Conservation (phyloP, 108 stramenopile genomes). For the Chaetoceros muelleri region DNA sequence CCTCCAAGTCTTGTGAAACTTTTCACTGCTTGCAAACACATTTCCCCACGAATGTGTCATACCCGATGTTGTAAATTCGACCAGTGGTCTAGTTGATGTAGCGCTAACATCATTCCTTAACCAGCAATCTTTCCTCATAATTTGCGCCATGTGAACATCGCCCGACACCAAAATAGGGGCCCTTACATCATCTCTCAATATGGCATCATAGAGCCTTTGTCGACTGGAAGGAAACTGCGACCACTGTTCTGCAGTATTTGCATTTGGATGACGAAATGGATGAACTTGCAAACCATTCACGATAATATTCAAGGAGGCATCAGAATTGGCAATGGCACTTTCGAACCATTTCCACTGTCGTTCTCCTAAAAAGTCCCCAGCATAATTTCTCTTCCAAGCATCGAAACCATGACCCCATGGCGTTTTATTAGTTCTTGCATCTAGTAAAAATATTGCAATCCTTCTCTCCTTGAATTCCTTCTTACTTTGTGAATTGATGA, state of each 20-base stretch:
- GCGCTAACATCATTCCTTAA: not conserved
- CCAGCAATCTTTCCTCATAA: conserved; percentile 51
- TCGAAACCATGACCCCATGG: conserved; percentile 49
- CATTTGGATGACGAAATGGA: conserved; percentile 41
- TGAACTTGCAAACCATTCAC: conserved; percentile 66
- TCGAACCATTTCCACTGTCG: conserved; percentile 82
- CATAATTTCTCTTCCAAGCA: conserved; percentile 3
- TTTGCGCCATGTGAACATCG: conserved; percentile 76
- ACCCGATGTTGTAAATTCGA: conserved; percentile 65
- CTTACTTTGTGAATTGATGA: no score
- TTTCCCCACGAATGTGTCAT: conserved; percentile 76
- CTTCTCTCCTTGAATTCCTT: conserved; percentile 13
- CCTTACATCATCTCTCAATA: conserved; percentile 43
- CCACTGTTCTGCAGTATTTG: conserved; percentile 66
- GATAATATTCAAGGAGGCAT: conserved; percentile 63
- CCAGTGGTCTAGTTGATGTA: conserved; percentile 24
- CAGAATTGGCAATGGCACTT: conserved; percentile 44
- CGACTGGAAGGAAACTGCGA: conserved; percentile 46
- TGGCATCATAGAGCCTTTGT: conserved; percentile 48
- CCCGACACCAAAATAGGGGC: conserved; percentile 57
- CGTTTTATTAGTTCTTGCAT: conserved; percentile 56
- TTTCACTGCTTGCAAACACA: conserved; percentile 24
- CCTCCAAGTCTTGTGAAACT: conserved; percentile 17
- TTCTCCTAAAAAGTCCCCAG: conserved; percentile 69
- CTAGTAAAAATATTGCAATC: conserved; percentile 69